Evolutionary conservation across 208 protist species (phyloP).

Genomic region (Leishmania gerbilli): DNA sequence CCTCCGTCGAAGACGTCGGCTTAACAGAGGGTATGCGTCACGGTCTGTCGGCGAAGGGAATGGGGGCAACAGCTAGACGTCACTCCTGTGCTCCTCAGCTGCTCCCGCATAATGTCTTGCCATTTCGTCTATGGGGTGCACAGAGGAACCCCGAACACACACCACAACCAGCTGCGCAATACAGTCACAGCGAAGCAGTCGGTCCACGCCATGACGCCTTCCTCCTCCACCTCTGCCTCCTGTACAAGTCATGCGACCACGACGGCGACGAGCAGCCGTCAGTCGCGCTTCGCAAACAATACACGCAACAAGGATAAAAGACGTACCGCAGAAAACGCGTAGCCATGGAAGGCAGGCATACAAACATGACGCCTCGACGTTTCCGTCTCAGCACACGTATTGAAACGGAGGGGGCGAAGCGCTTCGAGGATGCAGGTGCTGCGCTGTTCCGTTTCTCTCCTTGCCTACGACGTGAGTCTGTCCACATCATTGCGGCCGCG

Average conservation of each 20-base stretch:
- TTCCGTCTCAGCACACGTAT: background rate
- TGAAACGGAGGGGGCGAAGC: background rate
- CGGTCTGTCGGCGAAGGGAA: background rate
- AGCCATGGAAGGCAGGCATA: background rate
- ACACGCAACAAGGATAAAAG: background rate
- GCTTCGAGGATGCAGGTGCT: background rate
- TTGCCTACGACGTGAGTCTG: conserved; percentile 34
- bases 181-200: background rate
- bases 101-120: background rate
- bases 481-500: conserved; percentile 38
- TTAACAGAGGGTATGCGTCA: background rate
- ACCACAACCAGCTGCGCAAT: background rate
- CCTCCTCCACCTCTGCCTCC: background rate
- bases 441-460: background rate
- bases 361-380: background rate
- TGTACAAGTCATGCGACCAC: background rate
- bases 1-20: background rate
- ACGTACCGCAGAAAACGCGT: background rate
- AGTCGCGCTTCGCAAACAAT: background rate
- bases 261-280: background rate
- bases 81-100: background rate
- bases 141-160: background rate
- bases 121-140: background rate
- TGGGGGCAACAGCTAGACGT: background rate
- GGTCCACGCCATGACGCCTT: background rate